Conservation (phyloP, 495 filamentous ascomycete species). For the Penicillium bovifimosum region DNA sequence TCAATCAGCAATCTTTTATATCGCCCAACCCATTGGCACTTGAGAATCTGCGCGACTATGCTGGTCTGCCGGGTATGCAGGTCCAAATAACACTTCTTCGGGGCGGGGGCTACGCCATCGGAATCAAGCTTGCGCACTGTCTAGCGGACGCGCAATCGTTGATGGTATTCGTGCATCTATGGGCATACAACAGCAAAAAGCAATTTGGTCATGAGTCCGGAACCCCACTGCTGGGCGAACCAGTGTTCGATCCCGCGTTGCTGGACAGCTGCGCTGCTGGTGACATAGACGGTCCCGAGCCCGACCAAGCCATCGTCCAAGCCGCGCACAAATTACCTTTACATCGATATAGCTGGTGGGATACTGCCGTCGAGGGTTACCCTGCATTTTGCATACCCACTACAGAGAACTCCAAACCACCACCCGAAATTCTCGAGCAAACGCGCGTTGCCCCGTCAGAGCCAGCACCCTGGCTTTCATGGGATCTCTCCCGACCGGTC, state of each 20-base stretch:
- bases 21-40: background rate
- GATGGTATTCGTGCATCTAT: constrained; percentile 42
- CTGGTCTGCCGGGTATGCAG: constrained; percentile 24
- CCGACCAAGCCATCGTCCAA: constrained; percentile 15
- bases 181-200: constrained; percentile 28
- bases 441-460: constrained; percentile 10
- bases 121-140: constrained; percentile 40
- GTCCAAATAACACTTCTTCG: constrained; percentile 37
- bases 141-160: constrained; percentile 45
- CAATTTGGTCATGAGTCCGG: background rate
- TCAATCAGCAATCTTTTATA: constrained; percentile 1
- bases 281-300: constrained; percentile 22
- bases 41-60: background rate
- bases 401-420: constrained; percentile 2
- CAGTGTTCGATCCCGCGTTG: constrained; percentile 24
- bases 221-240: background rate
- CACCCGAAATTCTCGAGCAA: constrained; percentile 6
- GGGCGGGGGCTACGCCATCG: constrained; percentile 39
- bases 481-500: constrained; percentile 17
- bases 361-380: constrained; percentile 5
- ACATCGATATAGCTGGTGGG: constrained; percentile 34
- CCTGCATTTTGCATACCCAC: background rate
- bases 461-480: constrained; percentile 24
- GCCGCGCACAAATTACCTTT: constrained; percentile 17
- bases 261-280: constrained; percentile 26